Conservation (phyloP, 192 early-diverging fungal species). For the Kickxella alabastrina region DNA sequence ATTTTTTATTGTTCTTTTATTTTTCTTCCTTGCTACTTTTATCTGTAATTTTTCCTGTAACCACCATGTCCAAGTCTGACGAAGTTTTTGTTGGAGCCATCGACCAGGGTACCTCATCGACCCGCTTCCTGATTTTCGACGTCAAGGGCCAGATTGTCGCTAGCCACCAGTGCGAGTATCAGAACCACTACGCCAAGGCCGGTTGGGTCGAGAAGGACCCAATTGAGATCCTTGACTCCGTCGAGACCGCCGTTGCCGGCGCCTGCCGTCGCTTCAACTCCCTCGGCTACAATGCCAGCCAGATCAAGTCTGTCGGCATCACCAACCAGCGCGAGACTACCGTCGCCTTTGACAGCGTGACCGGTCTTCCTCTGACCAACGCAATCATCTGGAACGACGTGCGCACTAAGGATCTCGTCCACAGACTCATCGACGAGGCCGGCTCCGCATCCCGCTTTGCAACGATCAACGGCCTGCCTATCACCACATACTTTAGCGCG, state of each 20-base stretch:
- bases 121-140: slow-evolving; percentile 92
- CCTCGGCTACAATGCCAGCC: slow-evolving; percentile 55
- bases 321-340: slow-evolving; percentile 95
- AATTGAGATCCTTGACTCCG: slow-evolving; percentile 66
- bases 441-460: slow-evolving; percentile 51
- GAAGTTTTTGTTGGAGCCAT: slow-evolving; percentile 71
- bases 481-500: slow-evolving; percentile 90
- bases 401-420: slow-evolving; percentile 75
- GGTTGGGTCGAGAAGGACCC: slow-evolving; percentile 93
- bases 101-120: slow-evolving; percentile 90
- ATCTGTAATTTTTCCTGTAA: background rate
- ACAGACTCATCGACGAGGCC: slow-evolving; percentile 55
- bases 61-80: slow-evolving; percentile 38
- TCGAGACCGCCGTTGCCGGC: slow-evolving; percentile 63
- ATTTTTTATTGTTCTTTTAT: too few species aligned
- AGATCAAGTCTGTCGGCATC: slow-evolving; percentile 74
- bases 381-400: slow-evolving; percentile 92
- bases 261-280: slow-evolving; percentile 60
- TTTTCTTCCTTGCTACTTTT: too few species aligned
- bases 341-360: slow-evolving; percentile 80
- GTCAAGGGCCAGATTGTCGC: slow-evolving; percentile 64
- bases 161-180: slow-evolving; percentile 76
- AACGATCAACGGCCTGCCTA: slow-evolving; percentile 74
- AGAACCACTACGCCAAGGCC: slow-evolving; percentile 70
- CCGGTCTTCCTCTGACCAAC: slow-evolving; percentile 75